A percentile compares a stretch with the other conserved stretches of the same genome.
phyloP scores from a whole-genome alignment of 257 asterid genomes.

The Nicotiana undulata region DNA sequence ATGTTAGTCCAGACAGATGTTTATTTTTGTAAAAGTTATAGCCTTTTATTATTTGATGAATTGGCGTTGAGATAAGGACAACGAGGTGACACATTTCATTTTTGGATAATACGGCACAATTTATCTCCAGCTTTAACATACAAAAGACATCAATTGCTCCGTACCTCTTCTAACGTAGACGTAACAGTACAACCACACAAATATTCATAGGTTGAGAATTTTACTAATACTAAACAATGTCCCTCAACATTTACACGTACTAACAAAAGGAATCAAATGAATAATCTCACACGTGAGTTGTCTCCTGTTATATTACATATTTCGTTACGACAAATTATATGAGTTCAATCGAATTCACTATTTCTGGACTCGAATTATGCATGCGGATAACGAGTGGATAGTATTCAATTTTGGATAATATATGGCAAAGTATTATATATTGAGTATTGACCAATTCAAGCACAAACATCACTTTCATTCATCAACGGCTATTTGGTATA shows the following conservation, averaged over 20 bases:
- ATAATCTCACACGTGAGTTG: no score
- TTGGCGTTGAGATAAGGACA: background rate
- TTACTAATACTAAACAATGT: background rate
- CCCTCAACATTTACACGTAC: background rate
- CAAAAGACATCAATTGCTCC: no score
- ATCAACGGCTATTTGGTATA: conserved; percentile 17
- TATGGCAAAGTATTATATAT: background rate
- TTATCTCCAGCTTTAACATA: background rate
- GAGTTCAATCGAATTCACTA: no score
- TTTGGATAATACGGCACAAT: background rate
- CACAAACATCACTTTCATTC: conserved; percentile 16
- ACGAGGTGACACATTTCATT: background rate
- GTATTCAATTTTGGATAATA: background rate
- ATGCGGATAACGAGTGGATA: background rate
- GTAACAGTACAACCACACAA: background rate
- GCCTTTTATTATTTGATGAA: background rate
- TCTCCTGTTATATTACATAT: no score
- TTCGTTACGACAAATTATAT: no score
- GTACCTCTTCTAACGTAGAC: background rate
- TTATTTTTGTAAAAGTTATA: no score
- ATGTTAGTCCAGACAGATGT: background rate
- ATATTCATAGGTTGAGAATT: no score
- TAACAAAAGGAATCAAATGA: background rate
- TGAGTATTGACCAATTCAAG: background rate
- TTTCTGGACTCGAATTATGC: no score